Conservation (phyloP, 129 eudicot species). For the Chrysanthemum seticuspe region DNA sequence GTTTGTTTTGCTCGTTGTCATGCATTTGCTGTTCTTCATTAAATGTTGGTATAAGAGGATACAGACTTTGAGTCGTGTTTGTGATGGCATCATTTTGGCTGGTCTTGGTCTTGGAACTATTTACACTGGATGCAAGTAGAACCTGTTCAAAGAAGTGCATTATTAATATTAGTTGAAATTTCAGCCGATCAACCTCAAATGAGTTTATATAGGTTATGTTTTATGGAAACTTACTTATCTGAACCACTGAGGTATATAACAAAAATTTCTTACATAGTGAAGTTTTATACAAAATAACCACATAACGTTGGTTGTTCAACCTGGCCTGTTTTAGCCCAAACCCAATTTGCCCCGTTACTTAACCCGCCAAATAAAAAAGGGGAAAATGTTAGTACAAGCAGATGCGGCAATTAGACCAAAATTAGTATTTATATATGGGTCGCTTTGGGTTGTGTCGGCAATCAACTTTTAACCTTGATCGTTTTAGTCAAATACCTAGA, state of each 20-base stretch:
- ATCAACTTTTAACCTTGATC: too few species aligned
- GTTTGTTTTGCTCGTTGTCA: neutral
- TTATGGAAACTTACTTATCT: neutral
- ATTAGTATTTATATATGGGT: too few species aligned
- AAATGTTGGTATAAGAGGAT: constrained; percentile 30
- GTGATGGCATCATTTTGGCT: constrained; percentile 40
- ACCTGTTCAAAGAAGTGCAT: constrained; percentile 41
- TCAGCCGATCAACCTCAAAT: neutral
- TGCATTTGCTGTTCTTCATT: constrained; percentile 15
- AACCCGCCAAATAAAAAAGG: neutral
- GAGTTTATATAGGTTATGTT: neutral
- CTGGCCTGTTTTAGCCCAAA: neutral
- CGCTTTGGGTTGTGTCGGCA: too few species aligned
- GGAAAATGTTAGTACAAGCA: too few species aligned
- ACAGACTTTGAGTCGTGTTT: constrained; percentile 53
- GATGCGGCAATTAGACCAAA: too few species aligned
- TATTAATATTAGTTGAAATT: neutral
- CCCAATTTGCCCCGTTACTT: neutral
- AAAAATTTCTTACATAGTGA: neutral
- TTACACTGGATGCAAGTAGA: constrained; percentile 51
- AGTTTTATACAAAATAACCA: neutral
- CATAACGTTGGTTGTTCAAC: neutral
- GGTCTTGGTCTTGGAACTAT: constrained; percentile 37
- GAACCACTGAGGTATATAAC: too few species aligned
- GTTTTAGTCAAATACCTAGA: too few species aligned